Evolutionary conservation across 257 asterid genomes (phyloP), one percentile per base, ranked within the genome.

Genomic region (Penstemon newberryi): DNA sequence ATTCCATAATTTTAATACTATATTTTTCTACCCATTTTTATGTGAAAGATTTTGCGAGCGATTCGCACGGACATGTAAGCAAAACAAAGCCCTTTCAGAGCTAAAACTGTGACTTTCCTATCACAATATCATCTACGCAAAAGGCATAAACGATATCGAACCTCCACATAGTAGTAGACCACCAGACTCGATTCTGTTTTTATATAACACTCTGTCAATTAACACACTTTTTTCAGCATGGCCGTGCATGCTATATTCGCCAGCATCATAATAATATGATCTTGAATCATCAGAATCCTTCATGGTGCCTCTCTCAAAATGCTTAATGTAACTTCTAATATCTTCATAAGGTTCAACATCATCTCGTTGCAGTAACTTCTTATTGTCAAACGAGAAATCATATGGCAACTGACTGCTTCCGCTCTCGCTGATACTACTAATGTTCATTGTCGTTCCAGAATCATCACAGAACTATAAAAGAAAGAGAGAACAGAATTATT

Each of bases 81-180:
- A 54, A 19, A 10, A 54, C 51, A 1, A 36, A 5, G 19, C 65
- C 12, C 18, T 49, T 49, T 9, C 54, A 49, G 18, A 25, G 33
- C 33, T 15, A 61, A 12, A n/a, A 13, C 5, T 44, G 36, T 33
- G 19, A 46, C 7, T 33, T 59, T 65, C 4, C 60, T 36, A 51
- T 71, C 81, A 86, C 38, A 69, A 0, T 3, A 73, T 58, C 9
- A 77, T 25, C 33, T 25, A 75, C 56, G 85, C 75, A 60, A 85
- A 86, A 56, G 86, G 81, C 63, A 82, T 78, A 80, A 72, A 76
- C 2, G 88, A 65, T 13, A 72, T 52, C 9, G 88, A 83, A 50
- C 91, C 87, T 36, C 83, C 76, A 47, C 97, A 91, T 69, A 91
- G 60, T 41, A 76, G 85, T 68, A 91, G 72, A 55, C 87, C 79